Evolutionary conservation across 495 filamentous ascomycete genomes (phyloP).

Genomic region (Penicillium manginii): DNA sequence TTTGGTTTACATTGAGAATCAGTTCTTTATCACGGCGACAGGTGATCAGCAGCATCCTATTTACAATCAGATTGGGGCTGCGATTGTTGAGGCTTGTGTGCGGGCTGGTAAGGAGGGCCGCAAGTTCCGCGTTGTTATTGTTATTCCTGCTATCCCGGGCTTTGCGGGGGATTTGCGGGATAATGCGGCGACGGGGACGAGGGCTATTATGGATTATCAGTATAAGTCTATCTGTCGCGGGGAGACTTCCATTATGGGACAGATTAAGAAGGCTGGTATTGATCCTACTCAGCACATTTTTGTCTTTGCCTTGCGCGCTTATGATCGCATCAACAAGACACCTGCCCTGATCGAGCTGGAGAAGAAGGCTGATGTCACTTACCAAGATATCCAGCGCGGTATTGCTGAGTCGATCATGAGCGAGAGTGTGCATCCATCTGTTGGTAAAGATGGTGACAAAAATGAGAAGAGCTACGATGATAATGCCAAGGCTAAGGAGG

Average conservation of each 20-base stretch:
- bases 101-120: conserved; percentile 79
- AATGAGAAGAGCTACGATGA: conserved; percentile 43
- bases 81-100: conserved; percentile 89
- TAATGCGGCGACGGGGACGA: conserved; percentile 79
- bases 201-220: conserved; percentile 98
- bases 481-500: conserved; percentile 36
- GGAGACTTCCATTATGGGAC: conserved; percentile 84
- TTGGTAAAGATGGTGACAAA: conserved; percentile 54
- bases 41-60: conserved; percentile 84
- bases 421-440: conserved; percentile 65
- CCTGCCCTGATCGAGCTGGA: conserved; percentile 69
- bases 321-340: conserved; percentile 87
- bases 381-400: conserved; percentile 82
- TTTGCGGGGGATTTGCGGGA: conserved; percentile 90
- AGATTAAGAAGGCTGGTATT: conserved; percentile 75
- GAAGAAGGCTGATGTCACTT: conserved; percentile 76
- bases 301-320: conserved; percentile 87
- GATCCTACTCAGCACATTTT: conserved; percentile 83
- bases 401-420: conserved; percentile 86
- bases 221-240: conserved; percentile 94
- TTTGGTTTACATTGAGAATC: conserved; percentile 96
- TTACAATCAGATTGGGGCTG: conserved; percentile 81
- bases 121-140: conserved; percentile 87
- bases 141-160: conserved; percentile 90
- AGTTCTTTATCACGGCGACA: conserved; percentile 97